A percentile compares a stretch with the other conserved stretches of the same genome.
Conservation (phyloP, 2,329 filamentous ascomycete species). For the Colletotrichum euphorbiae region DNA sequence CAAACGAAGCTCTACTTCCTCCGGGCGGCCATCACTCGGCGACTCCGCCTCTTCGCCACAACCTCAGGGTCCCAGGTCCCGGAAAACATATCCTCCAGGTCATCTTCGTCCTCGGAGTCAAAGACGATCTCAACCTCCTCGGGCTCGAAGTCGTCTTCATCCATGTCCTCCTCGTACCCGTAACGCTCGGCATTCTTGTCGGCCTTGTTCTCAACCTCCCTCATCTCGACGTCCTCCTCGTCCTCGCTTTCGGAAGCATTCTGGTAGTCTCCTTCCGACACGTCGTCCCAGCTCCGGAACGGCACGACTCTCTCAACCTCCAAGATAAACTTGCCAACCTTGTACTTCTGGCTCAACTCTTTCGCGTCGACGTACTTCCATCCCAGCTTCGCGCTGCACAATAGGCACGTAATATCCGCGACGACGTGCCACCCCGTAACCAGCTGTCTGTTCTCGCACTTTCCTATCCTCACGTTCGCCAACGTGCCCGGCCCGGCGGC, state of each 20-base stretch:
- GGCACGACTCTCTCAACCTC: constrained; percentile 69
- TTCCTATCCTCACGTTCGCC: constrained; percentile 67
- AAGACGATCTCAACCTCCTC: constrained; percentile 63
- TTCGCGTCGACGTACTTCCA: constrained; percentile 77
- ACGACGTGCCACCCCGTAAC: constrained; percentile 74
- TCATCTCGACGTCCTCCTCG: constrained; percentile 11
- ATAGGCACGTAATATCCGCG: constrained; percentile 69
- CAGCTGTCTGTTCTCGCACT: constrained; percentile 66
- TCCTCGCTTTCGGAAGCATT: constrained; percentile 3
- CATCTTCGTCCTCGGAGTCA: constrained; percentile 73
- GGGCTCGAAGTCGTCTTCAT: constrained; percentile 10
- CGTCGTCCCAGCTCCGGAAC: constrained; percentile 66
- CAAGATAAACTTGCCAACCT: constrained; percentile 76
- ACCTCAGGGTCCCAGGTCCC: constrained; percentile 69
- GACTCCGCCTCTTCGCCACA: constrained; percentile 59
- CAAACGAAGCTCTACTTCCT: constrained; percentile 28
- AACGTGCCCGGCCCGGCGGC: constrained; percentile 50
- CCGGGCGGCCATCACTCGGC: constrained; percentile 46
- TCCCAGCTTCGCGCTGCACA: constrained; percentile 68
- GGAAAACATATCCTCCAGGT: constrained; percentile 74
- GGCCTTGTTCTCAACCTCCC: constrained; percentile 14
- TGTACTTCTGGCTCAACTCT: constrained; percentile 71
- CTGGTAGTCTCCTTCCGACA: constrained; percentile 31
- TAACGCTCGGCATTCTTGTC: constrained; percentile 30
- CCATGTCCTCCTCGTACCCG: constrained; percentile 16